Percentiles rank a stretch among this genome's conserved stretches.
Evolutionary conservation across 1,139 yeast genomes (phyloP).

Genomic region (Candida sojae): DNA sequence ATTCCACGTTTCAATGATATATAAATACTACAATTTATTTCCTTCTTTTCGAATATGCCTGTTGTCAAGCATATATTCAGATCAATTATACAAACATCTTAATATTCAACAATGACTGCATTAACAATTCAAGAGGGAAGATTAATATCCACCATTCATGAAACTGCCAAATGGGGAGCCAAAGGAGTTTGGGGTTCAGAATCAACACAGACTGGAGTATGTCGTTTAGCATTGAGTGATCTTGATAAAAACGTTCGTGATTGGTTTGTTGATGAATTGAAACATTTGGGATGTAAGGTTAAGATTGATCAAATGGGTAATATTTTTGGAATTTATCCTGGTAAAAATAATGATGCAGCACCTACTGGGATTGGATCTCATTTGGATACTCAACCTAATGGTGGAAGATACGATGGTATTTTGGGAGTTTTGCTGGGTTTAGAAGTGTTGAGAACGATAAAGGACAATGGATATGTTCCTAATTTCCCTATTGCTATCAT

Average conservation of each 20-base stretch:
- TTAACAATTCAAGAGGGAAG: slow-evolving; percentile 15
- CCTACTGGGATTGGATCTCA: slow-evolving; percentile 77
- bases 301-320: slow-evolving; percentile 66
- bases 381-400: slow-evolving; percentile 78
- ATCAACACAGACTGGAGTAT: slow-evolving; percentile 59
- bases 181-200: slow-evolving; percentile 62
- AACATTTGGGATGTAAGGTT: slow-evolving; percentile 55
- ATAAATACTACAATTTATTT: background rate
- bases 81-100: background rate
- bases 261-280: slow-evolving; percentile 61
- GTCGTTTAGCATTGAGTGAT: slow-evolving; percentile 62
- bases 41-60: background rate
- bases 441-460: slow-evolving; percentile 64
- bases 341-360: slow-evolving; percentile 42
- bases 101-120: background rate
- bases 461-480: slow-evolving; percentile 58
- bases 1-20: no score
- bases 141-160: slow-evolving; percentile 52
- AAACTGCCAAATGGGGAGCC: slow-evolving; percentile 65
- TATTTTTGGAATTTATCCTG: slow-evolving; percentile 66
- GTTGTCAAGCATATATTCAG: background rate
- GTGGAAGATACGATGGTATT: slow-evolving; percentile 75
- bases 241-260: slow-evolving; percentile 66
- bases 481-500: slow-evolving; percentile 65
- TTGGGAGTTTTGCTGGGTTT: slow-evolving; percentile 68